Percentiles rank a stretch among this genome's conserved stretches.
Conservation (phyloP, 176 grass and related monocot species). For the Rhynchospora tenuis region DNA sequence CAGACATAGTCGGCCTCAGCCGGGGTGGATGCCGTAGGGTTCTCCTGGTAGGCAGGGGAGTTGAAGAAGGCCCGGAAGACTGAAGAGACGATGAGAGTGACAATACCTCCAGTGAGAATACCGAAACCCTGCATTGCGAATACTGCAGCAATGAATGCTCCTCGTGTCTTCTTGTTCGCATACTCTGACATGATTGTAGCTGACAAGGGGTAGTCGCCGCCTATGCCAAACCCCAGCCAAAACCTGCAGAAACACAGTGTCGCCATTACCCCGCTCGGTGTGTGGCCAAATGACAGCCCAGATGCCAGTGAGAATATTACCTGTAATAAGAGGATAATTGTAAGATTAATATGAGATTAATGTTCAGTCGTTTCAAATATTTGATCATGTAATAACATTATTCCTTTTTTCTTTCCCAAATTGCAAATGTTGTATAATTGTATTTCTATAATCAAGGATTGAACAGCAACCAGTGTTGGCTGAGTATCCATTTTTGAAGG, state of each 20-base stretch:
- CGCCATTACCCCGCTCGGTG: conserved; percentile 21
- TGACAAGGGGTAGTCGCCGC: conserved; percentile 63
- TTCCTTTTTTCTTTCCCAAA: background rate
- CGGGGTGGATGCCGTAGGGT: conserved; percentile 29
- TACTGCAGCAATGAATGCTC: conserved; percentile 55
- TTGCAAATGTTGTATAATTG: background rate
- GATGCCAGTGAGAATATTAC: conserved; percentile 53
- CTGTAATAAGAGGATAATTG: conserved; percentile 45
- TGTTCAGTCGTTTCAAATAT: too few relatives aligned
- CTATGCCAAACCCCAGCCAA: conserved; percentile 74
- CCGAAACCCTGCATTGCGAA: conserved; percentile 70
- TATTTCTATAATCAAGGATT: background rate
- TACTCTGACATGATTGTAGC: conserved; percentile 79
- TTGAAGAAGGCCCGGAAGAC: conserved; percentile 23
- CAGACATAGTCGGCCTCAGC: conserved; percentile 60
- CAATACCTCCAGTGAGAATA: conserved; percentile 45
- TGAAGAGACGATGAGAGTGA: conserved; percentile 31
- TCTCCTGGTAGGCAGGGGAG: conserved; percentile 29
- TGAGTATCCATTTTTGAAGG: background rate
- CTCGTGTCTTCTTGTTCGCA: conserved; percentile 46
- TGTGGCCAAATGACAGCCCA: conserved; percentile 42
- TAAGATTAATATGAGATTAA: conserved; percentile 24
- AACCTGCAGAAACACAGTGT: conserved; percentile 72
- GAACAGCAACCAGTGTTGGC: background rate
- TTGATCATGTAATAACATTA: background rate